These are phyloP conservation scores for Ganoderma lucidum DNA, from an alignment of 1,284 basidiomycete species.

Conservation along the genomic window DNA sequence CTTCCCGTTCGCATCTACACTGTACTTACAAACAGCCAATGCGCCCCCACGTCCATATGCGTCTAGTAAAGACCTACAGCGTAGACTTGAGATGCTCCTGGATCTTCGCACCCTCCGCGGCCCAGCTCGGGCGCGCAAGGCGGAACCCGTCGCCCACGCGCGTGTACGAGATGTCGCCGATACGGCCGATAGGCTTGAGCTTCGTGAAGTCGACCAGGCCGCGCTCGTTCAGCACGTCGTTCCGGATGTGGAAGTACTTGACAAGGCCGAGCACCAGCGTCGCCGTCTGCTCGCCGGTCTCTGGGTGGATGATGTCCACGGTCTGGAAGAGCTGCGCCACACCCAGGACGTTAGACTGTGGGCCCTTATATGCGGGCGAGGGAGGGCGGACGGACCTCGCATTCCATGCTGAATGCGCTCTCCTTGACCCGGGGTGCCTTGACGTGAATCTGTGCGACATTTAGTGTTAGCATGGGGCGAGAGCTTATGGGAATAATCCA, in stretches of 20 bases:
- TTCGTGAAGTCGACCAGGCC: conserved; percentile 67
- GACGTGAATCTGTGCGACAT: conserved; percentile 46
- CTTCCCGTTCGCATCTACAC: background rate
- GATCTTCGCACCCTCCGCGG: conserved; percentile 37
- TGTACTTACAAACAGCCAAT: background rate
- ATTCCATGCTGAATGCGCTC: conserved; percentile 79
- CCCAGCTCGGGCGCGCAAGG: conserved; percentile 65
- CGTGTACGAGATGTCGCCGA: conserved; percentile 72
- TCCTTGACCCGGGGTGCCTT: conserved; percentile 75
- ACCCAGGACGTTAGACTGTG: background rate
- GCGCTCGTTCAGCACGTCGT: conserved; percentile 54
- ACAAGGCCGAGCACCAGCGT: conserved; percentile 73
- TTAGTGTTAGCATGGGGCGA: background rate
- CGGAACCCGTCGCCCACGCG: conserved; percentile 63
- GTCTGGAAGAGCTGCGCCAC: no score
- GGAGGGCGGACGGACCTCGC: conserved; percentile 53
- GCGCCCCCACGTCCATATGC: background rate
- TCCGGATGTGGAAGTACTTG: conserved; percentile 66
- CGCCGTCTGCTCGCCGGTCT: conserved; percentile 52
- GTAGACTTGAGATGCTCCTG: conserved; percentile 27
- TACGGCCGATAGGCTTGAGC: conserved; percentile 64
- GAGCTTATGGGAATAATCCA: background rate
- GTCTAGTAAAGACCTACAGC: background rate
- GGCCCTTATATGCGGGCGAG: background rate
- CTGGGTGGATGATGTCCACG: conserved; percentile 60